Conservation (phyloP, 768 basidiomycete species). For the Lanmaoa pseudosensibilis region DNA sequence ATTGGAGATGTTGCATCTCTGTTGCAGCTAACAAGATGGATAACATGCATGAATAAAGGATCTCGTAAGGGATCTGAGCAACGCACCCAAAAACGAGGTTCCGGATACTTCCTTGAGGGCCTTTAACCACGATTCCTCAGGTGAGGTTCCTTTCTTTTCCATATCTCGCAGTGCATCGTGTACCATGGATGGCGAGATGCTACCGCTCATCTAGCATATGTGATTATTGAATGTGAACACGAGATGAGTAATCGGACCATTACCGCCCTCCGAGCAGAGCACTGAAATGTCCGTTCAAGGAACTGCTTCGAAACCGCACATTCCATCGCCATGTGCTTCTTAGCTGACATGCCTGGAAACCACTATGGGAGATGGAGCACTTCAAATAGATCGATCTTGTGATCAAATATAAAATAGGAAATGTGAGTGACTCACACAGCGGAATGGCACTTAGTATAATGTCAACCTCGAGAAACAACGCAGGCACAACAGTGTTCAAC, state of each 20-base stretch:
- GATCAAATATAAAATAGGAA: not conserved
- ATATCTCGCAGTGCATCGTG: slow-evolving; percentile 3
- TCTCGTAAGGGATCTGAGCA: not conserved
- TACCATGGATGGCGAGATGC: slow-evolving; percentile 2
- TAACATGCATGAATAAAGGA: not conserved
- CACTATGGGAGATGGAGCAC: slow-evolving; percentile 9
- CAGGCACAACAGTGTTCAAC: not conserved
- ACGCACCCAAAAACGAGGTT: slow-evolving; percentile 10
- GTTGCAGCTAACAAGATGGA: not conserved
- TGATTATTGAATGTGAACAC: not conserved
- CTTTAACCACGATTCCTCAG: slow-evolving; percentile 4
- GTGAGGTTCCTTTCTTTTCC: not conserved
- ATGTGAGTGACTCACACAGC: not conserved
- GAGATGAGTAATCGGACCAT: no score
- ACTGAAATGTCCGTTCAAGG: slow-evolving; percentile 2
- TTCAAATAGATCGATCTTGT: not conserved
- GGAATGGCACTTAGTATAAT: slow-evolving; percentile 1
- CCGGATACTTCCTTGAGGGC: slow-evolving; percentile 8
- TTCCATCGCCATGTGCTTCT: not conserved
- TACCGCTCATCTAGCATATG: not conserved
- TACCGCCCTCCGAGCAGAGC: slow-evolving; percentile 6
- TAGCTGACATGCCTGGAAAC: slow-evolving; percentile 18
- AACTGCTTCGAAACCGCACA: not conserved
- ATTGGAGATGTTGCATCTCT: not conserved
- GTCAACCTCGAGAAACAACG: not conserved